phyloP scores from a whole-genome alignment of 177 flowering plant species.

The Tripterygium wilfordii region DNA sequence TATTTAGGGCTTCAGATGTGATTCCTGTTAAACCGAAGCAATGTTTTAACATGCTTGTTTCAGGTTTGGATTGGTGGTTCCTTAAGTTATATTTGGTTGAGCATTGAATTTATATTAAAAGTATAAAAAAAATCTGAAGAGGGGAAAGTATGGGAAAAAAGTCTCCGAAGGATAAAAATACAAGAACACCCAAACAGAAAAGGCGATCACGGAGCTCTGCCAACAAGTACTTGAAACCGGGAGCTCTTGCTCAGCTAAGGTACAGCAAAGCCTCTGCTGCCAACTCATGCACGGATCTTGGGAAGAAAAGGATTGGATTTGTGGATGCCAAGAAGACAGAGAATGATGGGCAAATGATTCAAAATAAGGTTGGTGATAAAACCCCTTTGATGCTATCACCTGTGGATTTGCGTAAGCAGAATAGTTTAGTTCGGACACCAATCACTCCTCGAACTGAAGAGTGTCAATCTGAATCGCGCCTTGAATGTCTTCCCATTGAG shows the following conservation, averaged over 20 bases:
- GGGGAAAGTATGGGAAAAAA: constrained; percentile 61
- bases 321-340: constrained; percentile 31
- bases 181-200: constrained; percentile 36
- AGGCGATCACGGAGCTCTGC: constrained; percentile 36
- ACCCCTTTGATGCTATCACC: constrained; percentile 53
- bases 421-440: constrained; percentile 48
- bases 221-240: constrained; percentile 66
- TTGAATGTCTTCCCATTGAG: constrained; percentile 87
- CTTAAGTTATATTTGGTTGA: too few relatives aligned
- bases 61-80: too few relatives aligned
- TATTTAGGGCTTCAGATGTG: too few relatives aligned
- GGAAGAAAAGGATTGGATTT: constrained; percentile 69
- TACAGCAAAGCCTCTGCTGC: constrained; percentile 38
- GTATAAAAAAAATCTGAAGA: too few relatives aligned
- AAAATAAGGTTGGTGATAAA: constrained; percentile 19
- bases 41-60: too few relatives aligned
- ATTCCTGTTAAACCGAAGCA: too few relatives aligned
- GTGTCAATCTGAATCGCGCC: constrained; percentile 61
- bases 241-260: constrained; percentile 75
- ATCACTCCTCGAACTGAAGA: constrained; percentile 48
- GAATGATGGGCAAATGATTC: constrained; percentile 16
- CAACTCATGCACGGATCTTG: constrained; percentile 70
- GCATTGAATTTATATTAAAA: too few relatives aligned
- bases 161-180: constrained; percentile 36
- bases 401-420: constrained; percentile 34